phyloP scores from a whole-genome alignment of 2,329 filamentous ascomycete species.

The Clarireedia monteithiana region DNA sequence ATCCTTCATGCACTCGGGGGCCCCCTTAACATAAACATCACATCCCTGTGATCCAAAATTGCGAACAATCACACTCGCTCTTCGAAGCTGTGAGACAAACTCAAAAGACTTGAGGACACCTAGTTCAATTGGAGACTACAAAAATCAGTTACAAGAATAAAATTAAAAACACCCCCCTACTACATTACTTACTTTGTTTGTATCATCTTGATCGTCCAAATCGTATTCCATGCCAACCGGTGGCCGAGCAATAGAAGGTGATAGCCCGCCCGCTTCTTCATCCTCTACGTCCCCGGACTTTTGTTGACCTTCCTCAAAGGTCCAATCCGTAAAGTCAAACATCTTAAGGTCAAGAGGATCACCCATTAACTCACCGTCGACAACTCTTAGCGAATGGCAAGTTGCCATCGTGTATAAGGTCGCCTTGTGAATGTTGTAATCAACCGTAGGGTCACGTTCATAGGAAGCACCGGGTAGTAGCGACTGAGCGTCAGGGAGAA shows the following conservation, averaged over 20 bases:
- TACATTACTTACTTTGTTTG: conserved; percentile 16
- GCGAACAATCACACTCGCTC: conserved; percentile 87
- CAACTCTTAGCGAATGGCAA: conserved; percentile 80
- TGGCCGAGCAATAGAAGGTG: conserved; percentile 83
- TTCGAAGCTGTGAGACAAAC: conserved; percentile 85
- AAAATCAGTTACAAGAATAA: conserved; percentile 10
- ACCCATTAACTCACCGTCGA: conserved; percentile 83
- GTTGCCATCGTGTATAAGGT: conserved; percentile 94
- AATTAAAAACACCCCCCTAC: not conserved
- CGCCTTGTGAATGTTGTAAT: conserved; percentile 56
- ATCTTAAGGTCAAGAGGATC: conserved; percentile 96
- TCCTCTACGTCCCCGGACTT: conserved; percentile 56
- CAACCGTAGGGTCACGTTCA: conserved; percentile 50
- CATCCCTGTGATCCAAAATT: conserved; percentile 79
- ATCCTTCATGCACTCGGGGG: conserved; percentile 91
- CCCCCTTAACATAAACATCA: conserved; percentile 90
- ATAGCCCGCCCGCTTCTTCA: conserved; percentile 67
- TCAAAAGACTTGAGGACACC: conserved; percentile 90
- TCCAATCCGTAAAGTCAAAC: conserved; percentile 95
- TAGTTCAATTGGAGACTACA: conserved; percentile 61
- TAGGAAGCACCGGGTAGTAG: conserved; percentile 46
- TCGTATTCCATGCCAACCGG: conserved; percentile 55
- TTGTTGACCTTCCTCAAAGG: conserved; percentile 80
- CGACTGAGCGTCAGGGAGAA: conserved; percentile 57
- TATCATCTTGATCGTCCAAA: conserved; percentile 38